These are phyloP conservation scores for Pyronema domesticum DNA, from an alignment of 495 filamentous ascomycete species.

Conservation along the genomic window DNA sequence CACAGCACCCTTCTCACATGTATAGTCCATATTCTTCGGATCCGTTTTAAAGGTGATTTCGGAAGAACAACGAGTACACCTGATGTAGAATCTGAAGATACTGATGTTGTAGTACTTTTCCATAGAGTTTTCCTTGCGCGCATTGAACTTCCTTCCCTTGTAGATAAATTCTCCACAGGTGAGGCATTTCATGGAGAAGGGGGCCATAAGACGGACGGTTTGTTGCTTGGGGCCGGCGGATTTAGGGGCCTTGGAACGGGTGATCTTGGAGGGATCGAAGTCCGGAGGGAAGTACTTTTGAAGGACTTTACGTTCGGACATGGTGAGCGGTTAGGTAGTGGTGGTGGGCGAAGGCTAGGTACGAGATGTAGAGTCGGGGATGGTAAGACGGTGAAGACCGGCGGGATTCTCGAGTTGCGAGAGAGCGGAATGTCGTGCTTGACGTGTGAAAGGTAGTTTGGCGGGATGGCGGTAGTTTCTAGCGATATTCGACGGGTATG, in stretches of 20 bases:
- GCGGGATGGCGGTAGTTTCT: too few species aligned
- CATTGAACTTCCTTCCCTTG: conserved; percentile 92
- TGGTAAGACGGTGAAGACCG: too few species aligned
- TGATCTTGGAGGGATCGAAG: conserved; percentile 79
- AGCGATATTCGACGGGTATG: too few species aligned
- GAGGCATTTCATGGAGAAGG: conserved; percentile 85
- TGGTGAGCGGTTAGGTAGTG: conserved; percentile 29
- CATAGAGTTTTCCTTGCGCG: conserved; percentile 81
- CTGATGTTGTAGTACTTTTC: conserved; percentile 80
- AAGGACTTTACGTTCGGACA: conserved; percentile 90
- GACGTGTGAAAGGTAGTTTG: too few species aligned
- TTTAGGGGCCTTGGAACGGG: conserved; percentile 51
- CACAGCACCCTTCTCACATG: conserved; percentile 69
- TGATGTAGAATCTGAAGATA: conserved; percentile 88
- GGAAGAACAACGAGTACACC: conserved; percentile 72
- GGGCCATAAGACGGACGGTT: conserved; percentile 90
- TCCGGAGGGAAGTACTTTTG: conserved; percentile 67
- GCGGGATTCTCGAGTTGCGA: too few species aligned
- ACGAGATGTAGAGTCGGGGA: too few species aligned
- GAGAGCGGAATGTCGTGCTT: too few species aligned
- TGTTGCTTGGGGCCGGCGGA: conserved; percentile 61
- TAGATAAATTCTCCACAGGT: conserved; percentile 94
- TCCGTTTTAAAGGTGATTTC: conserved; percentile 95
- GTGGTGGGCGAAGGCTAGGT: neutral
- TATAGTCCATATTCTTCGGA: conserved; percentile 86